Base-by-base conservation (phyloP, 371 early-diverging fungal genomes). In the Furculomyces boomerangus region DNA sequence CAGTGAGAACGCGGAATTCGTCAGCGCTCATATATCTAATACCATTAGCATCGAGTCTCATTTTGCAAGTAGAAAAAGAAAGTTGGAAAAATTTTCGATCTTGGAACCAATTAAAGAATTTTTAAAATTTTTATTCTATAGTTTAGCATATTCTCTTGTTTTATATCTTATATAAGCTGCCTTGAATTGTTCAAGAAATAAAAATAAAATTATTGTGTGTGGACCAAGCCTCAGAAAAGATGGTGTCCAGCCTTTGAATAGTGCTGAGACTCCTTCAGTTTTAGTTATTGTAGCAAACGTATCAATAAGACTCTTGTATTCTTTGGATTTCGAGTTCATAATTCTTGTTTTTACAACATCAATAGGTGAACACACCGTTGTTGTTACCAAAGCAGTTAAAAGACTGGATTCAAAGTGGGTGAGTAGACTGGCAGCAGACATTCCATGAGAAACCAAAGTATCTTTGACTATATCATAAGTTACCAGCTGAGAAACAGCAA, bases 31-130 rank as follows among this genome's bases (percentile, higher is more conserved):
- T 79, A 71, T 97, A 97, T 47, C 95, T 80, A 51, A 97, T 70
- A 26, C 83, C 83, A 71, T 90, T 94, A 39, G 88, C 82, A 65
- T 97, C 90, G 40, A 97, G 77, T 68, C 89, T 97, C 98, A 95
- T 97, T 47, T 50, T 57, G 13, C 70, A n/a, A n/a, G n/a, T n/a
- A n/a, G n/a, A n/a, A n/a, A n/a, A n/a, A n/a, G n/a, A n/a, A n/a
- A n/a, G n/a, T n/a, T n/a, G n/a, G n/a, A n/a, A n/a, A n/a, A n/a
- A n/a, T n/a, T n/a, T n/a, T n/a, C n/a, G n/a, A n/a, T n/a, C n/a
- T n/a, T n/a, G n/a, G n/a, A n/a, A n/a, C n/a, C n/a, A n/a, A n/a
- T n/a, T n/a, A n/a, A n/a, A n/a, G n/a, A n/a, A n/a, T n/a, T n/a
- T n/a, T n/a, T n/a, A n/a, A n/a, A n/a, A n/a, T n/a, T n/a, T n/a